Evolutionary conservation across 108 stramenopile genomes (phyloP).

Genomic region (Cyclotella atomus): DNA sequence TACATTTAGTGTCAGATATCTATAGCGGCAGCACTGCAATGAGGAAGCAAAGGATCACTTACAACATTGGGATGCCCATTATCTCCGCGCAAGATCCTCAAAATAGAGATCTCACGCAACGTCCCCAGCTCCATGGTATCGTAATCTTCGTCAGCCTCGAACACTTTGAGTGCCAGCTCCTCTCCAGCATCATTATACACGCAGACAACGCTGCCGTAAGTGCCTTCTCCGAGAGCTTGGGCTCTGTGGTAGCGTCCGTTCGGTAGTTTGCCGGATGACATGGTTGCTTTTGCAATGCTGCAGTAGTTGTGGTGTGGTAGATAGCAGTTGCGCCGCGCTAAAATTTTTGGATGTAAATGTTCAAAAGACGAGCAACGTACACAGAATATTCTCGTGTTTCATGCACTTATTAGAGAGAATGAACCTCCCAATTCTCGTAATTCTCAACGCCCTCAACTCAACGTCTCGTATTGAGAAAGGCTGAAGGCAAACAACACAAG

Average conservation of each 20-base stretch:
- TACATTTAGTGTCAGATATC: too few species aligned
- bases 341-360: neutral
- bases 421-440: neutral
- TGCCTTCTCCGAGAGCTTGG: constrained; percentile 71
- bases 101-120: constrained; percentile 76
- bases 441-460: neutral
- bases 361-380: neutral
- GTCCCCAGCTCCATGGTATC: constrained; percentile 67
- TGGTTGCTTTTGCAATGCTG: constrained; percentile 10
- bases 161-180: constrained; percentile 78
- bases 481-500: neutral
- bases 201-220: constrained; percentile 71
- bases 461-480: too few species aligned
- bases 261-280: constrained; percentile 82
- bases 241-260: constrained; percentile 73
- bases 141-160: constrained; percentile 55
- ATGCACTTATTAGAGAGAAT: too few species aligned
- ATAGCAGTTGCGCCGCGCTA: neutral
- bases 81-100: constrained; percentile 67
- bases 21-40: neutral
- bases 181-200: constrained; percentile 89
- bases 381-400: neutral
- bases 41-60: neutral
- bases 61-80: constrained; percentile 79
- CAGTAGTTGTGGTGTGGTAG: neutral